These are phyloP conservation scores for Kwoniella newhampshirensis DNA, from an alignment of 768 basidiomycete genomes.

Conservation along the genomic window DNA sequence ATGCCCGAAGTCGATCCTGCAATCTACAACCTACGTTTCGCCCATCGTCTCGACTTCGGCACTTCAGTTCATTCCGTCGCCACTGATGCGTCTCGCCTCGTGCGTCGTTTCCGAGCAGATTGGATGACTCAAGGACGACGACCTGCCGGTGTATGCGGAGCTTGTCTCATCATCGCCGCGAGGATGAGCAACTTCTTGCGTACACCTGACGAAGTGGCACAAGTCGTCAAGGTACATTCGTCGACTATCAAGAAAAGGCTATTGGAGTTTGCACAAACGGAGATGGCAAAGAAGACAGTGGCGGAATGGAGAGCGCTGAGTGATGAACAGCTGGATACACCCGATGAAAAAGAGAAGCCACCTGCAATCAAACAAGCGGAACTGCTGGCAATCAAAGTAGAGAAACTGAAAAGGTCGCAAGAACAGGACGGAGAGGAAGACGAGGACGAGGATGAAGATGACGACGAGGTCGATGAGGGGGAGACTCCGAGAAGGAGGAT, in stretches of 20 bases:
- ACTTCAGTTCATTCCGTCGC: slow-evolving; percentile 67
- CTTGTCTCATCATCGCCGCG: slow-evolving; percentile 88
- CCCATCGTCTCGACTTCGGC: slow-evolving; percentile 90
- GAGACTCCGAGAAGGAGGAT: slow-evolving; percentile 22
- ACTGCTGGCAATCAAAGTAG: slow-evolving; percentile 22
- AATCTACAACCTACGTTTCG: slow-evolving; percentile 93
- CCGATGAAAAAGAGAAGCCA: slow-evolving; percentile 33
- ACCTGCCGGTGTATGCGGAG: slow-evolving; percentile 96
- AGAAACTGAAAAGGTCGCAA: slow-evolving; percentile 23
- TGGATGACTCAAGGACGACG: slow-evolving; percentile 96
- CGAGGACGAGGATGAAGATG: slow-evolving; percentile 27
- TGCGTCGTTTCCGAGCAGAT: slow-evolving; percentile 89
- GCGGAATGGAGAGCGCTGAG: slow-evolving; percentile 79
- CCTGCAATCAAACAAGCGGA: slow-evolving; percentile 33
- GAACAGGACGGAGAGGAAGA: slow-evolving; percentile 48
- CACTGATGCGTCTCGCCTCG: slow-evolving; percentile 87
- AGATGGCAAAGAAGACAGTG: slow-evolving; percentile 78
- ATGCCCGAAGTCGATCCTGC: slow-evolving; percentile 86
- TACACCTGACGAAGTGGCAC: slow-evolving; percentile 91
- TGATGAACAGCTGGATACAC: slow-evolving; percentile 29
- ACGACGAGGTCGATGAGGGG: slow-evolving; percentile 18
- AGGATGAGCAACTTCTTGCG: slow-evolving; percentile 98
- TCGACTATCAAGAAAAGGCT: slow-evolving; percentile 87
- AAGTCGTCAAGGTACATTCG: slow-evolving; percentile 99
- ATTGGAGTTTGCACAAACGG: slow-evolving; percentile 89